Evolutionary conservation across 83 land plant genomes (phyloP).

Genomic region (Thuja plicata): DNA sequence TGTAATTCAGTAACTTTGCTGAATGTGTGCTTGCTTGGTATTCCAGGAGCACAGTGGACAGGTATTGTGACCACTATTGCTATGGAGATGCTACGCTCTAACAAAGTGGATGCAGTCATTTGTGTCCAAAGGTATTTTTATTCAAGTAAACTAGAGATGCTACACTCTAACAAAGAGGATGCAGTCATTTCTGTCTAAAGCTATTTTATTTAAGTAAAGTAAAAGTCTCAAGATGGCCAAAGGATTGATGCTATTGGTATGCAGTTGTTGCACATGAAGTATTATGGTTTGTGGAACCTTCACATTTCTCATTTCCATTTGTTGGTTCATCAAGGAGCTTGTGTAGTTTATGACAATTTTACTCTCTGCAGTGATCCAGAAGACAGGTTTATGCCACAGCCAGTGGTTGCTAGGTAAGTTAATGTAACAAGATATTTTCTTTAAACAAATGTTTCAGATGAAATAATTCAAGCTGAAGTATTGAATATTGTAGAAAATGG

Average conservation of each 20-base stretch:
- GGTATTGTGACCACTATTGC: conserved; percentile 99
- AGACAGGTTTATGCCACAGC: conserved; percentile 83
- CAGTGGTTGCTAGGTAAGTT: conserved; percentile 86
- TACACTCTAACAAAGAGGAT: conserved; percentile 76
- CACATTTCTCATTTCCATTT: conserved; percentile 4
- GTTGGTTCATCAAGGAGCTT: not conserved
- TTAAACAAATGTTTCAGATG: not conserved
- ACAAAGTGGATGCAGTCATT: conserved; percentile 90
- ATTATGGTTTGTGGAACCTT: not conserved
- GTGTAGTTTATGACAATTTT: not conserved
- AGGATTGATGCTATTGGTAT: not conserved
- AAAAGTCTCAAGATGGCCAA: not conserved
- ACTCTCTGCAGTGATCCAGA: conserved; percentile 82
- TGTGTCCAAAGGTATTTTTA: conserved; percentile 90
- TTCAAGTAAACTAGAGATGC: conserved; percentile 55
- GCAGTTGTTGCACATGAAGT: not conserved
- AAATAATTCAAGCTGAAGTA: not conserved
- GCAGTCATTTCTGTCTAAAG: conserved; percentile 98
- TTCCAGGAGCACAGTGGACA: conserved; percentile 97
- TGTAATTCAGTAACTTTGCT: not conserved
- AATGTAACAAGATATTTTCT: not conserved
- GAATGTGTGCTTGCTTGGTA: not conserved
- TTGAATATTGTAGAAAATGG: not conserved
- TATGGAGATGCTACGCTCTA: conserved; percentile 87
- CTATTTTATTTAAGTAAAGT: conserved; percentile 29